Conservation (phyloP, 2,329 filamentous ascomycete genomes). For the Fusarium aywerte region DNA sequence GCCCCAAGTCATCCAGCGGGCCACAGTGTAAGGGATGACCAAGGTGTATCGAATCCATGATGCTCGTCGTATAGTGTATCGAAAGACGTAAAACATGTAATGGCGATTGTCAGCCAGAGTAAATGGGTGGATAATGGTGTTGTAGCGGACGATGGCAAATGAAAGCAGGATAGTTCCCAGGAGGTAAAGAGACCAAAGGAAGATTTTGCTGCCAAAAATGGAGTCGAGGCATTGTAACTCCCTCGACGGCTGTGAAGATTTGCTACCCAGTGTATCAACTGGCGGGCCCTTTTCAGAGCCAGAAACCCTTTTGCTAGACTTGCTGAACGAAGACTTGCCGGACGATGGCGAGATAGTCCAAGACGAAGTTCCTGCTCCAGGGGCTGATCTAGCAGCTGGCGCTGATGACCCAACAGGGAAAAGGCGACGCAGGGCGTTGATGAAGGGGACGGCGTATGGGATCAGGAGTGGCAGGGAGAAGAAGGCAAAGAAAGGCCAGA, state of each 20-base stretch:
- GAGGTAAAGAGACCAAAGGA: conserved; percentile 54
- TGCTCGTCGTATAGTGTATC: conserved; percentile 78
- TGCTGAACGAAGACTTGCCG: conserved; percentile 6
- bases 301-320: neutral
- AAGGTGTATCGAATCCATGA: conserved; percentile 72
- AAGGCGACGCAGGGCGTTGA: conserved; percentile 29
- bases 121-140: conserved; percentile 95
- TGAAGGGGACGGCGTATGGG: conserved; percentile 57
- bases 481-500: conserved; percentile 90
- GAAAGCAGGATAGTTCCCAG: conserved; percentile 52
- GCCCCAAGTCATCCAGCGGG: conserved; percentile 74
- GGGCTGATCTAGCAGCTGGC: neutral
- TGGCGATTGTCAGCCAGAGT: conserved; percentile 96
- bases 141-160: conserved; percentile 72
- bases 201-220: conserved; percentile 49
- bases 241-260: conserved; percentile 7
- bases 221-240: conserved; percentile 13
- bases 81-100: conserved; percentile 97
- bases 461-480: conserved; percentile 85
- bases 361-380: neutral
- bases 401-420: neutral
- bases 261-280: neutral
- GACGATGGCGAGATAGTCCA: neutral
- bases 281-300: neutral
- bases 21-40: conserved; percentile 75